phyloP scores from a whole-genome alignment of 169 alveolate genomes.

The Eimeria falciformis region DNA sequence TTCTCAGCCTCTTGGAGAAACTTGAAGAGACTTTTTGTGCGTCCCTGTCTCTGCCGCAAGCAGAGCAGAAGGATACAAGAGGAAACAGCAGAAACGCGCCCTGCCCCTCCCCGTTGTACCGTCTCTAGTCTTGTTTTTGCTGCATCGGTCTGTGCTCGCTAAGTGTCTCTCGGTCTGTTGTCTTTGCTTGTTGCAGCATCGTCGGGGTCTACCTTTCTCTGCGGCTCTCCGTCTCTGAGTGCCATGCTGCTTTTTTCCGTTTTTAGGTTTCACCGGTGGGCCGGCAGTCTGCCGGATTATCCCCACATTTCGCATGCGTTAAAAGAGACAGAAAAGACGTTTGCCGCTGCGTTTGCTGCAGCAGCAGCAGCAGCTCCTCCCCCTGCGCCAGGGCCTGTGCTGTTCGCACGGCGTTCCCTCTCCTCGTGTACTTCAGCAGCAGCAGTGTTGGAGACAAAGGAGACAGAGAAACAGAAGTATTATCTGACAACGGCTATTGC shows the following conservation, averaged over 20 bases:
- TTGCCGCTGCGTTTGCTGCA: neutral
- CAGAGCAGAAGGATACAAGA: too few species aligned
- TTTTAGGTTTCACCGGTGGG: neutral
- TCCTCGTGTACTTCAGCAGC: conserved; percentile 5
- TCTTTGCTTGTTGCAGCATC: neutral
- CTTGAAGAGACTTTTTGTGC: neutral
- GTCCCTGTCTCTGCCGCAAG: too few species aligned
- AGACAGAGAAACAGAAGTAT: too few species aligned
- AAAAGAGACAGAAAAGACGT: neutral
- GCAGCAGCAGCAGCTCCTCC: neutral
- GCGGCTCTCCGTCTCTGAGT: neutral
- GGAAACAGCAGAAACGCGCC: neutral
- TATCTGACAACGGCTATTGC: conserved; percentile 95
- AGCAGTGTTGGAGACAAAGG: too few species aligned
- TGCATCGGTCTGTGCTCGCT: neutral
- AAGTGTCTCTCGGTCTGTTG: neutral
- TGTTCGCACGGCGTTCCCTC: neutral
- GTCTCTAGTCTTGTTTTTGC: neutral
- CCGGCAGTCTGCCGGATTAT: too few species aligned
- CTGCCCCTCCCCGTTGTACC: neutral
- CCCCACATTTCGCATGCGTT: too few species aligned
- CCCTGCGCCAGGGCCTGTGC: neutral
- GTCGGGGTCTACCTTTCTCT: neutral
- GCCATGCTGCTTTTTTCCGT: neutral
- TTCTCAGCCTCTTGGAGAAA: neutral